Percentiles rank a stretch among this genome's conserved stretches.
Evolutionary conservation across 495 filamentous ascomycete species (phyloP).

Genomic region (Emericellopsis terricola): DNA sequence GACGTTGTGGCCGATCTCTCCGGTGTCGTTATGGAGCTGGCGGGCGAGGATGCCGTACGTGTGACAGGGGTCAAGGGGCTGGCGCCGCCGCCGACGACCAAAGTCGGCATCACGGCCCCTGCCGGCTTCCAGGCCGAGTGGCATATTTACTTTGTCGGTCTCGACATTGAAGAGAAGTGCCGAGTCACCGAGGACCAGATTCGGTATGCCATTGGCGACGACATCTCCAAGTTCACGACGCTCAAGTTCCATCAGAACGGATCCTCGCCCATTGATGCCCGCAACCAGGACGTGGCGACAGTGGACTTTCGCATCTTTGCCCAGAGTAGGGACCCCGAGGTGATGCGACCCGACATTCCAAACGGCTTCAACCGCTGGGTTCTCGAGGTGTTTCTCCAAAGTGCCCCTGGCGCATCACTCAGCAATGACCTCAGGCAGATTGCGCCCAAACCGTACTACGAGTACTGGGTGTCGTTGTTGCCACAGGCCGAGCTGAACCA

Average conservation of each 20-base stretch:
- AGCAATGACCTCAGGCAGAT: not conserved
- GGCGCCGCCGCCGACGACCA: constrained; percentile 15
- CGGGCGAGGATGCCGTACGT: constrained; percentile 12
- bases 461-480: not conserved
- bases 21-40: constrained; percentile 13
- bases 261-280: not conserved
- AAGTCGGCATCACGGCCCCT: constrained; percentile 1
- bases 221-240: not conserved
- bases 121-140: constrained; percentile 4
- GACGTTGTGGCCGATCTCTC: constrained; percentile 28
- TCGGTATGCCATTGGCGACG: not conserved
- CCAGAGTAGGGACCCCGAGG: not conserved
- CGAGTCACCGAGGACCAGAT: constrained; percentile 1
- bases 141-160: not conserved
- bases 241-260: not conserved
- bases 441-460: not conserved
- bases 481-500: not conserved
- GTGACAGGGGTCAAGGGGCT: constrained; percentile 15
- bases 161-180: constrained; percentile 1
- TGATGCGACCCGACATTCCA: not conserved
- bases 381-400: not conserved
- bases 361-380: not conserved
- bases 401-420: not conserved
- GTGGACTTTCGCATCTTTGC: not conserved
- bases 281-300: not conserved